phyloP scores from a whole-genome alignment of 1,284 basidiomycete genomes.

The Trametes hirsuta region DNA sequence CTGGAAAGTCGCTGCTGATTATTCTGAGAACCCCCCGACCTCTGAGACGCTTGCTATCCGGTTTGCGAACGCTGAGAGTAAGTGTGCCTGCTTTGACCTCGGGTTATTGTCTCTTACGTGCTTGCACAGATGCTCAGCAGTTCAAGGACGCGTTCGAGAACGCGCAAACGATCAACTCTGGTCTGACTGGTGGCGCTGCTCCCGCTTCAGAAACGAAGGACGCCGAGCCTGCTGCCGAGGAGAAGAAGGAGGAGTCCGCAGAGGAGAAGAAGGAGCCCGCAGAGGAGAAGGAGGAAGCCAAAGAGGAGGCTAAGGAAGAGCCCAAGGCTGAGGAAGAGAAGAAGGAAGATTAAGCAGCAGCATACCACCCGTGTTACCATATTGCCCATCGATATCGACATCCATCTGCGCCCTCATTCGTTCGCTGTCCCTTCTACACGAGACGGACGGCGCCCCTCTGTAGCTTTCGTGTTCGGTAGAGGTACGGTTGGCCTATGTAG shows the following conservation, averaged over 20 bases:
- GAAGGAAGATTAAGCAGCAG: slow-evolving; percentile 32
- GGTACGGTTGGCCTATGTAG: slow-evolving; percentile 16
- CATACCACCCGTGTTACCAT: slow-evolving; percentile 18
- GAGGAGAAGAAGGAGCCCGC: slow-evolving; percentile 28
- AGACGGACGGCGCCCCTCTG: slow-evolving; percentile 11
- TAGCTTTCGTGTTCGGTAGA: slow-evolving; percentile 22
- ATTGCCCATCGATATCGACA: slow-evolving; percentile 14
- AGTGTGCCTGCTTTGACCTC: slow-evolving; percentile 39
- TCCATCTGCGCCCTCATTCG: slow-evolving; percentile 16
- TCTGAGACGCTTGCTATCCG: slow-evolving; percentile 97
- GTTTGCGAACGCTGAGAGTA: slow-evolving; percentile 97
- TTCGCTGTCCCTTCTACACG: slow-evolving; percentile 1
- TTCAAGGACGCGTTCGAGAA: slow-evolving; percentile 91
- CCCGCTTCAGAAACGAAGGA: slow-evolving; percentile 31
- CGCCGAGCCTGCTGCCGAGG: slow-evolving; percentile 34
- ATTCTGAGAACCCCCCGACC: slow-evolving; percentile 86
- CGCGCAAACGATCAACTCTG: slow-evolving; percentile 75
- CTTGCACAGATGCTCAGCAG: slow-evolving; percentile 71
- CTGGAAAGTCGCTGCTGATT: slow-evolving; percentile 96
- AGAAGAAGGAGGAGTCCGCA: slow-evolving; percentile 26
- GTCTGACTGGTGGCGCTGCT: slow-evolving; percentile 35
- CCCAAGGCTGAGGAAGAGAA: slow-evolving; percentile 33
- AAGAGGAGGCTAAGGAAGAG: slow-evolving; percentile 28
- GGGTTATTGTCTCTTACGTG: slow-evolving; percentile 11
- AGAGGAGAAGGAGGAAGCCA: slow-evolving; percentile 25